phyloP scores from a whole-genome alignment of 345 rosid species.

The Chamaenerion angustifolium region DNA sequence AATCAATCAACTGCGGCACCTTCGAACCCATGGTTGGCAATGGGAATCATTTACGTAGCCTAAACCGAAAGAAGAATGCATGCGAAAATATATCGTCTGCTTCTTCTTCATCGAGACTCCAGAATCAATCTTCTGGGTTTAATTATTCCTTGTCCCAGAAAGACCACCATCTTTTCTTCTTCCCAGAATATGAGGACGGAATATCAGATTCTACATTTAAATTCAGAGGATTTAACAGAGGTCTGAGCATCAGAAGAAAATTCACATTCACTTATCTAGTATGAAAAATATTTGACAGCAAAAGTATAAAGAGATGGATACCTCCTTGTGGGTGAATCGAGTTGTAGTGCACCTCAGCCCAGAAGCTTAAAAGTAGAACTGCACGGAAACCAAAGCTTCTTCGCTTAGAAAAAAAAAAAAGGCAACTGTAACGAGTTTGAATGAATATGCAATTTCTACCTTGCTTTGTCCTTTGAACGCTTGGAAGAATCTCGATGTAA shows the following conservation, averaged over 20 bases:
- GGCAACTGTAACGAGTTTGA: background rate
- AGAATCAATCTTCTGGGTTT: background rate
- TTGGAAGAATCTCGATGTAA: conserved; percentile 79
- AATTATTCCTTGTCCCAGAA: conserved; percentile 28
- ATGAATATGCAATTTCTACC: conserved; percentile 24
- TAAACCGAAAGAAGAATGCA: background rate
- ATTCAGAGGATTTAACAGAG: background rate
- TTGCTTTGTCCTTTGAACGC: conserved; percentile 39
- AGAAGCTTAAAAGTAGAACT: conserved; percentile 75
- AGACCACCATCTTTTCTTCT: conserved; percentile 73
- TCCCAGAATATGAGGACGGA: conserved; percentile 22
- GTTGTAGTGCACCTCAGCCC: conserved; percentile 99
- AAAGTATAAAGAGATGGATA: background rate
- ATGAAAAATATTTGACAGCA: background rate
- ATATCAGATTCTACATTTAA: conserved; percentile 22
- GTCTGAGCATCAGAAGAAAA: too few relatives aligned
- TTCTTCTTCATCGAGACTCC: too few relatives aligned
- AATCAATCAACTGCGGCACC: background rate
- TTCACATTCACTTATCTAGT: background rate
- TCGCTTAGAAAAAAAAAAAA: background rate
- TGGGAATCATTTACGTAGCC: too few relatives aligned
- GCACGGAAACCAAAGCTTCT: conserved; percentile 16
- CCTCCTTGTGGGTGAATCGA: conserved; percentile 68
- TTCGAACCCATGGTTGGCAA: too few relatives aligned
- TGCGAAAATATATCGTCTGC: background rate